Conservation (phyloP, 495 filamentous ascomycete genomes). For the Paragyromitra xinjiangensis region DNA sequence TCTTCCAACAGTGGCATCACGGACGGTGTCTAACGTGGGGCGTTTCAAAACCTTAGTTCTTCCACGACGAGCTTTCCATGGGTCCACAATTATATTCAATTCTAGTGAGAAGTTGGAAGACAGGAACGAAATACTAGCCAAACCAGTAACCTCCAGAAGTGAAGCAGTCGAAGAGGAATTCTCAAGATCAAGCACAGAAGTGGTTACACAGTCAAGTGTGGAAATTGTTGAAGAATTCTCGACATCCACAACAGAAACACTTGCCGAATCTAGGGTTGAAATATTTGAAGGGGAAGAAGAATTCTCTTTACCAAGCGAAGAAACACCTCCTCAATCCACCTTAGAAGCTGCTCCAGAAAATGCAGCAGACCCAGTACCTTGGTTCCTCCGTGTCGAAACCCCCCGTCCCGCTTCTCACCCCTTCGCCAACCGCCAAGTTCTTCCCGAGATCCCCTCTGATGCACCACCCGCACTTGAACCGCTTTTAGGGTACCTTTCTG, state of each 20-base stretch:
- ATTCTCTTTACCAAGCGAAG: background rate
- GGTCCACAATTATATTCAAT: background rate
- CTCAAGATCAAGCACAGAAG: background rate
- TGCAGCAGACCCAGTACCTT: constrained; percentile 65
- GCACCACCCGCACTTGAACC: constrained; percentile 76
- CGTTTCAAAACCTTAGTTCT: background rate
- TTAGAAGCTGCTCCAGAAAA: background rate
- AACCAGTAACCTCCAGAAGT: background rate
- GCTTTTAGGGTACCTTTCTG: constrained; percentile 78
- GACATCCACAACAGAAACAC: background rate
- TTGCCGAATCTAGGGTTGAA: background rate
- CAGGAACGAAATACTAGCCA: background rate
- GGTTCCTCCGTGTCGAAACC: constrained; percentile 83
- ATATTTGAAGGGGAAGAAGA: background rate
- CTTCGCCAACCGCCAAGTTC: constrained; percentile 68
- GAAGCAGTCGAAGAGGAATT: constrained; percentile 4
- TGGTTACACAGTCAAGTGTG: background rate
- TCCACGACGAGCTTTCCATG: constrained; percentile 5
- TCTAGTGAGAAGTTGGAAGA: background rate
- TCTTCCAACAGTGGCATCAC: background rate
- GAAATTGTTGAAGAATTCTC: background rate
- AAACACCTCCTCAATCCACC: background rate
- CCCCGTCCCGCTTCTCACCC: constrained; percentile 59
- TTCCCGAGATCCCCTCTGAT: constrained; percentile 78
- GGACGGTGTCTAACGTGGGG: background rate